These are phyloP conservation scores for Haplographium delicatum DNA, from an alignment of 495 filamentous ascomycete species.

Conservation along the genomic window DNA sequence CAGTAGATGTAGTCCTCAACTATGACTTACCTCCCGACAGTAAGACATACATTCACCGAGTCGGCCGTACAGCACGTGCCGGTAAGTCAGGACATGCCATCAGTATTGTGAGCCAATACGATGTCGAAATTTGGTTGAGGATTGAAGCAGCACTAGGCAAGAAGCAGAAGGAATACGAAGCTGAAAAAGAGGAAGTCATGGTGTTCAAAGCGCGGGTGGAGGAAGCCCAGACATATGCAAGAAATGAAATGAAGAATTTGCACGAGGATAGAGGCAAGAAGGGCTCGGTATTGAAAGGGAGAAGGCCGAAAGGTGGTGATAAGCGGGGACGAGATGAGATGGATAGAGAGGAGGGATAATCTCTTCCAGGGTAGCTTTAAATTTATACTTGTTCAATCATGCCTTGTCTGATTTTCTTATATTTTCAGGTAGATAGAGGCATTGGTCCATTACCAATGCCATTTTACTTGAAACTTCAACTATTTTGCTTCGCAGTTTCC, in stretches of 20 bases:
- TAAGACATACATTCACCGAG: conserved; percentile 93
- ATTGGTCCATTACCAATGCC: background rate
- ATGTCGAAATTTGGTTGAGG: conserved; percentile 77
- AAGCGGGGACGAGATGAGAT: conserved; percentile 69
- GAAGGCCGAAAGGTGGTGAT: conserved; percentile 32
- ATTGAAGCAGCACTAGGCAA: conserved; percentile 80
- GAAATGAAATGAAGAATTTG: conserved; percentile 75
- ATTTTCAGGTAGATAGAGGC: background rate
- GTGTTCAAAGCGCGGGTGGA: conserved; percentile 70
- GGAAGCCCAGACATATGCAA: conserved; percentile 79
- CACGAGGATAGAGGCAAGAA: conserved; percentile 70
- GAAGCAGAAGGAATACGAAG: conserved; percentile 63
- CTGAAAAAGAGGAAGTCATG: conserved; percentile 81
- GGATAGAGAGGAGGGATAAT: conserved; percentile 74
- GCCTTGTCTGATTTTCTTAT: background rate
- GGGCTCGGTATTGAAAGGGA: conserved; percentile 53
- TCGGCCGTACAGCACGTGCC: conserved; percentile 88
- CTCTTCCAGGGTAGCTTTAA: background rate
- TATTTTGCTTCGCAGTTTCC: too few relatives aligned
- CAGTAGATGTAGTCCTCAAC: conserved; percentile 85
- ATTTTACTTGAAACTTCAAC: background rate
- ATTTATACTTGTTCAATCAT: background rate
- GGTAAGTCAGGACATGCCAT: conserved; percentile 82
- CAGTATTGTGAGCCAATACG: conserved; percentile 83
- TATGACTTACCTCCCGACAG: conserved; percentile 75